Base-by-base conservation (phyloP, 768 basidiomycete genomes). In the Serendipita sp. region DNA sequence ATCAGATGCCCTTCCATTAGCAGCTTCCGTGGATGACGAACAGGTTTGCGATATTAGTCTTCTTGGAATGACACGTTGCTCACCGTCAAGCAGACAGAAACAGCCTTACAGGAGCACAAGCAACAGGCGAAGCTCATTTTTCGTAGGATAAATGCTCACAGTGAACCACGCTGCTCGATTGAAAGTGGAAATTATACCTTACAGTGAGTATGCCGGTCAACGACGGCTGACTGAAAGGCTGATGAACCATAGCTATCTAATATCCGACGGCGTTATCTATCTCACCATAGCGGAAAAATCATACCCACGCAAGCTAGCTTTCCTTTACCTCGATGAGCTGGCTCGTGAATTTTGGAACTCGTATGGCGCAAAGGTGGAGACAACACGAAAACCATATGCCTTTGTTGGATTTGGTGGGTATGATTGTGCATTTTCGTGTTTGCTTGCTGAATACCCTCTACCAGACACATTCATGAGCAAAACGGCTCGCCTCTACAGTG, bases 401-500 rank as follows among this genome's bases (percentile, higher is more conserved):
- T 98, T 98, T 71, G 88, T 98, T 64, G 93, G 96, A 51, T 99
- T 99, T 69, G 93, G 93, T 94, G 69, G 67, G 89, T 77, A 24
- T 34, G 64, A 42, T 48, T 44, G 45, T 28, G n/a, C n/a, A 48
- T 7, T 20, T 9, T n/a, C n/a, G n/a, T 48, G n/a, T 48, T 64
- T 7, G 31, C 31, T 33, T 50, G 26, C 33, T 61, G 58, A 43
- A 51, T 50, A 56, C 4, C 34, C 3, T 24, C 22, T 24, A 26
- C 2, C 65, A 97, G 96, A 99, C 70, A 98, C 95, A 0, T 99
- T 99, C 75, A 99, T 99, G 85, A 89, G 89, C 44, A 97, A 96
- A 74, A 98, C 96, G 1, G 89, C 94, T 3, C 83, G 95, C 56
- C 78, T 98, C 45, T 99, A 99, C 73, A 84, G 84, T 67, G 96